Conservation (phyloP, 352 stramenopile species). For the Globisporangium sylvaticum region DNA sequence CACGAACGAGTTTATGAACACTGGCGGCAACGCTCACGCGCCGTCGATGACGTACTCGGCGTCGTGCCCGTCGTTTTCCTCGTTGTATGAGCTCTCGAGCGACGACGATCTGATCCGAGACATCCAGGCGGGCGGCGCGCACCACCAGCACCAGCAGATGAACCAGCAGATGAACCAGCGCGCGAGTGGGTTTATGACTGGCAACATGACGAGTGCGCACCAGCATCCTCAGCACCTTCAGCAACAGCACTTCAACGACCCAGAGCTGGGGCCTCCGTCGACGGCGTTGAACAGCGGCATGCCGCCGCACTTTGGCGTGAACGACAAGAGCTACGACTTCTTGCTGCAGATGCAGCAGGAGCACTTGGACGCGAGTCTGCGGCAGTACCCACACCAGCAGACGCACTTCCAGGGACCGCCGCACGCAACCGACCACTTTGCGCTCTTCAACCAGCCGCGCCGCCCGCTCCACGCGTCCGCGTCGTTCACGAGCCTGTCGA, state of each 20-base stretch:
- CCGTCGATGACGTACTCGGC: conserved; percentile 54
- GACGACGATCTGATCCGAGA: conserved; percentile 51
- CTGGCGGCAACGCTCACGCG: conserved; percentile 4
- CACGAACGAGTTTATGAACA: not conserved
- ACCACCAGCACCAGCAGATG: not conserved
- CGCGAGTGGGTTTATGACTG: not conserved
- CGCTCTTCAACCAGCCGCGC: conserved; percentile 18
- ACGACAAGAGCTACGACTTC: conserved; percentile 45
- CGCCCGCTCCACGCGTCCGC: conserved; percentile 59
- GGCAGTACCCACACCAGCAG: conserved; percentile 38
- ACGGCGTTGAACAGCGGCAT: conserved; percentile 1
- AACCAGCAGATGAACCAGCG: not conserved
- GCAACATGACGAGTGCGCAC: conserved; percentile 2
- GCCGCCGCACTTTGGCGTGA: conserved; percentile 14
- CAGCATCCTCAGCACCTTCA: not conserved
- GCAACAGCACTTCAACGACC: not conserved
- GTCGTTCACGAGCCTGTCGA: conserved; percentile 70
- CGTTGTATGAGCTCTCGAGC: conserved; percentile 43
- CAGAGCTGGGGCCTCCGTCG: not conserved
- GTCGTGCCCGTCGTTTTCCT: conserved; percentile 73
- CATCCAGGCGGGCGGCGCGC: conserved; percentile 13
- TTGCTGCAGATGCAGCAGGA: conserved; percentile 59
- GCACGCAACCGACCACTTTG: conserved; percentile 15
- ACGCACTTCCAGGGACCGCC: conserved; percentile 17
- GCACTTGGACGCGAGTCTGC: conserved; percentile 32